A percentile compares a stretch with the other conserved stretches of the same genome.
Conservation (phyloP, 331 rosid genomes). For the Arachis monticola region DNA sequence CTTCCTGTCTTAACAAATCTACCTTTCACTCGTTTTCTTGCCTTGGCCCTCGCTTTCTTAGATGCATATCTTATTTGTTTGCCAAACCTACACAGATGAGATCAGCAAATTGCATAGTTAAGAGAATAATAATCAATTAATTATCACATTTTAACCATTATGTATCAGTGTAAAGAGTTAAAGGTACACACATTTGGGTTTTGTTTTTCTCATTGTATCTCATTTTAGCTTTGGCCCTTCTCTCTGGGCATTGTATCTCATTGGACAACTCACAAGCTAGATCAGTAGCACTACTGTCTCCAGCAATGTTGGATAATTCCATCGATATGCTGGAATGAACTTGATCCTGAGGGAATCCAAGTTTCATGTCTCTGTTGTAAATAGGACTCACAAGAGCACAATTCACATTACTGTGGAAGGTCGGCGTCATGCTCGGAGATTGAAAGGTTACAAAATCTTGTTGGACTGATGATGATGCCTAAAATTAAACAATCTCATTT, state of each 20-base stretch:
- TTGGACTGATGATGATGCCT: constrained; percentile 69
- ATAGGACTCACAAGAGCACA: constrained; percentile 55
- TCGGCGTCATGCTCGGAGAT: constrained; percentile 54
- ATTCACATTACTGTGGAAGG: constrained; percentile 47
- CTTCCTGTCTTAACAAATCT: constrained; percentile 84
- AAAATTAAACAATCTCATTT: constrained; percentile 28
- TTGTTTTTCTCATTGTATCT: constrained; percentile 91
- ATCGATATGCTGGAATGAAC: constrained; percentile 62
- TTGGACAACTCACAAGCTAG: constrained; percentile 74
- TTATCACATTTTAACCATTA: constrained; percentile 35
- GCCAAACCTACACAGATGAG: constrained; percentile 68
- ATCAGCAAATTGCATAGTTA: constrained; percentile 18
- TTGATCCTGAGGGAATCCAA: constrained; percentile 70
- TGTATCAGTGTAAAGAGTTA: constrained; percentile 8
- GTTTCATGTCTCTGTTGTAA: constrained; percentile 53
- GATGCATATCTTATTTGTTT: constrained; percentile 94
- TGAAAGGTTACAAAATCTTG: constrained; percentile 62
- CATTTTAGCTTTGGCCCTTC: constrained; percentile 82
- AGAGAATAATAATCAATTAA: constrained; percentile 36
- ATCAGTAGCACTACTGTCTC: constrained; percentile 65
- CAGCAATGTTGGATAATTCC: constrained; percentile 61
- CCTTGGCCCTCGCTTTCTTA: constrained; percentile 93
- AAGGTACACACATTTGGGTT: constrained; percentile 65
- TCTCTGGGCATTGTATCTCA: constrained; percentile 65
- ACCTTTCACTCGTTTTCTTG: constrained; percentile 91